Evolutionary conservation across 73 alveolate species (phyloP), one percentile per base, ranked within the genome.

Genomic region (Breviolum minutum): DNA sequence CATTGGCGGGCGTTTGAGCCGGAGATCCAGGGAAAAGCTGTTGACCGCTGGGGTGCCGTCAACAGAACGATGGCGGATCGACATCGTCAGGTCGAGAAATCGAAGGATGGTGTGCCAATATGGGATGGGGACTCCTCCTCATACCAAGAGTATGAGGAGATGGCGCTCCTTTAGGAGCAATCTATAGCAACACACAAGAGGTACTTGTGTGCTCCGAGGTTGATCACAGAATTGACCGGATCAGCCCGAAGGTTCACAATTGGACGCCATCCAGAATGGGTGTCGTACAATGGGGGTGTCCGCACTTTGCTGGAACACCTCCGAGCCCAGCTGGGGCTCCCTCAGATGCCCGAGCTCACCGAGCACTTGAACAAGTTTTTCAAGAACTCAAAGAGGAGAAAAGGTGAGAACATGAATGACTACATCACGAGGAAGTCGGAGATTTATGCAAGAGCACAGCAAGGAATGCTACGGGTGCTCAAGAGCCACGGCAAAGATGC

Each of bases 271-370:
- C 64, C 95, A 29, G 82, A 63, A 8, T 86, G 95, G 95, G 30
- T 86, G 29, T 86, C 95, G 32, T 86, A 4, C 64, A 27, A 62
- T 86, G 95, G 95, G 32, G 95, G 95, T 20, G 81, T 86, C 32
- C 63, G 10, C 30, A 62, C 20, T 19, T 64, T 86, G 5, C 27
- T 86, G 9, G 32, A 8, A 13, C 82, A 86, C 63, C 61, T 86
- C 1, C 63, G 95, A 3, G n/a, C 24, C 1, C 14, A 32, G 7
- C 20, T 86, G 95, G 95, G 81, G 5, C 76, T 13, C 29, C 94
- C 94, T 5, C 16, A 20, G 29, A 84, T 84, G 26, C 54, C 71
- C 16, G 92, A 82, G 54, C 8, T 82, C 74, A 24, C 94, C 12
- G 94, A 84, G 40, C 40, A 63, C 82, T 5, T 86, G 66, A 68